Percentiles rank a stretch among this genome's conserved stretches.
These are phyloP conservation scores for Balakata baccata DNA, from an alignment of 345 rosid genomes.

Conservation along the genomic window DNA sequence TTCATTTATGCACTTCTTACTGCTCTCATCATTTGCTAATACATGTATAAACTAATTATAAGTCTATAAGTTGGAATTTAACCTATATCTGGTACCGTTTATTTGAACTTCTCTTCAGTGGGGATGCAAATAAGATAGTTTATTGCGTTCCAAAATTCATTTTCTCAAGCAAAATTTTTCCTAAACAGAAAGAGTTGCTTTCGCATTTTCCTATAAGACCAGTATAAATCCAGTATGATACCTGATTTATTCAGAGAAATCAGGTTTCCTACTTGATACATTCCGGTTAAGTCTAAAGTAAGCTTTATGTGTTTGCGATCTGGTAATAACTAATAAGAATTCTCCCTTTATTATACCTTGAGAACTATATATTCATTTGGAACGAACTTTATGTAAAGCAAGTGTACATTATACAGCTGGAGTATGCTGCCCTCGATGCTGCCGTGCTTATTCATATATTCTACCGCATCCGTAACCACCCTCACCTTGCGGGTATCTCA, in stretches of 20 bases:
- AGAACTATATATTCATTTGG: background rate
- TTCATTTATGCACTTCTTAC: background rate
- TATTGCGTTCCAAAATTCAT: background rate
- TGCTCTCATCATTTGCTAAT: background rate
- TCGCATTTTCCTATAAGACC: background rate
- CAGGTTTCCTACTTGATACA: background rate
- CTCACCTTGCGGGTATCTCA: slow-evolving; percentile 35
- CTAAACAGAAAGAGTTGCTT: background rate
- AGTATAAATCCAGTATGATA: background rate
- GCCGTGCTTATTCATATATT: slow-evolving; percentile 84
- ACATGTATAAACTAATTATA: background rate
- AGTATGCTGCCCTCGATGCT: slow-evolving; percentile 93
- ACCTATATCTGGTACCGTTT: background rate
- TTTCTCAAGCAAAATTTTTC: background rate
- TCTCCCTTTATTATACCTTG: background rate
- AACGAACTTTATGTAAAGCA: background rate
- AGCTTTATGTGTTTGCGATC: background rate
- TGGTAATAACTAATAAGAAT: background rate
- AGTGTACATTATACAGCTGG: slow-evolving; percentile 51
- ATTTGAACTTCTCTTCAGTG: background rate
- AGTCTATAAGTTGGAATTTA: background rate
- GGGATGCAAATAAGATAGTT: background rate
- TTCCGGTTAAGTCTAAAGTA: background rate
- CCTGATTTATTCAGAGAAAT: background rate
- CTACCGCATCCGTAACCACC: slow-evolving; percentile 38